phyloP scores from a whole-genome alignment of 345 rosid species.

The Erysimum cheiranthoides region DNA sequence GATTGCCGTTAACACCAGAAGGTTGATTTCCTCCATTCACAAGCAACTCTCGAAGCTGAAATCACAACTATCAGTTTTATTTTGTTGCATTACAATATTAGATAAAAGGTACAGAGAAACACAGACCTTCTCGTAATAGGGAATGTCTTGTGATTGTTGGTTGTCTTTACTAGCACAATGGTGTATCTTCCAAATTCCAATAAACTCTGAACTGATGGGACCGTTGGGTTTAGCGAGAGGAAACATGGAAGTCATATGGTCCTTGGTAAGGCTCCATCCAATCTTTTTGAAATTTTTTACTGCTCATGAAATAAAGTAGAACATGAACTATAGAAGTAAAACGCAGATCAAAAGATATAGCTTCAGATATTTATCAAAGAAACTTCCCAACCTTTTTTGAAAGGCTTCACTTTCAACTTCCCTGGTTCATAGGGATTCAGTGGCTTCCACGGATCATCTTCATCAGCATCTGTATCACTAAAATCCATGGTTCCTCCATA shows the following conservation, averaged over 20 bases:
- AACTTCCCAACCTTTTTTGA: conserved; percentile 66
- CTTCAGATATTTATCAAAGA: conserved; percentile 12
- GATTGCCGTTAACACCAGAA: conserved; percentile 47
- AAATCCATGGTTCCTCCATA: conserved; percentile 56
- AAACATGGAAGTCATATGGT: conserved; percentile 55
- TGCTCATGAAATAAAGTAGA: conserved; percentile 46
- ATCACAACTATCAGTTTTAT: conserved; percentile 35
- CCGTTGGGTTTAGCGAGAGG: conserved; percentile 83
- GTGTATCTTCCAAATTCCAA: conserved; percentile 63
- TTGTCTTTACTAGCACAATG: conserved; percentile 38
- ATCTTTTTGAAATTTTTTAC: conserved; percentile 69
- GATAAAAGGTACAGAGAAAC: conserved; percentile 21
- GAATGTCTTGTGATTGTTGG: conserved; percentile 50
- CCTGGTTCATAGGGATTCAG: conserved; percentile 94
- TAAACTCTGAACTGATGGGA: conserved; percentile 75
- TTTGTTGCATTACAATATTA: conserved; percentile 20
- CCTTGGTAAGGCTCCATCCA: conserved; percentile 45
- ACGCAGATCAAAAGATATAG: conserved; percentile 13
- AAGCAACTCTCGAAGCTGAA: conserved; percentile 81
- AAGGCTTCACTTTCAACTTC: conserved; percentile 85
- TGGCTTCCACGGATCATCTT: conserved; percentile 93
- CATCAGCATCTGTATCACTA: conserved; percentile 67
- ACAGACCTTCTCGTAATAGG: conserved; percentile 80
- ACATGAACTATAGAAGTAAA: conserved; percentile 28
- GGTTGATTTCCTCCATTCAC: conserved; percentile 52